phyloP scores from a whole-genome alignment of 2,329 filamentous ascomycete genomes.

The Neofusicoccum cordaticola region DNA sequence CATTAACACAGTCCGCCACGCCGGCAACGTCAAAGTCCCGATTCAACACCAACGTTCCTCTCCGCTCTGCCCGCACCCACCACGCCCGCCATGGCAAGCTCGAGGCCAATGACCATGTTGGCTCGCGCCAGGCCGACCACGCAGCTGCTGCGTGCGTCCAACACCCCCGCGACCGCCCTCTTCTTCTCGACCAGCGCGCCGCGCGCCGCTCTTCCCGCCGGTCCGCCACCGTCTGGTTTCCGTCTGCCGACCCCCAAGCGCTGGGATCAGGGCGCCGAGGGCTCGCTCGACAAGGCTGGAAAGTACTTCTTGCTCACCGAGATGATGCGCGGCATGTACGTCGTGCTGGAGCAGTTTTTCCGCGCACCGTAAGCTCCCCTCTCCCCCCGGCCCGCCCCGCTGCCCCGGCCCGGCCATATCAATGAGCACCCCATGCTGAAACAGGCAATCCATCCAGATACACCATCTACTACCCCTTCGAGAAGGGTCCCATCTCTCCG shows the following conservation, averaged over 20 bases:
- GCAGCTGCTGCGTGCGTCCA: conserved; percentile 37
- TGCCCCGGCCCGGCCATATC: neutral
- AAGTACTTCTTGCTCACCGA: conserved; percentile 96
- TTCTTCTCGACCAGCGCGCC: conserved; percentile 64
- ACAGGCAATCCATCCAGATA: conserved; percentile 59
- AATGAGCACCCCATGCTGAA: neutral
- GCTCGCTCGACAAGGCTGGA: conserved; percentile 75
- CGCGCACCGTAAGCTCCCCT: conserved; percentile 77
- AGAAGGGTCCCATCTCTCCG: conserved; percentile 97
- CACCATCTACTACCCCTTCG: conserved; percentile 98
- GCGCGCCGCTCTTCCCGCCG: conserved; percentile 63
- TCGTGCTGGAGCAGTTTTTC: conserved; percentile 97
- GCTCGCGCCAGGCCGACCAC: conserved; percentile 33
- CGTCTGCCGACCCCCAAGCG: conserved; percentile 68
- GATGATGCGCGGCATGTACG: conserved; percentile 97
- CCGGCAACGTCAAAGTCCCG: conserved; percentile 12
- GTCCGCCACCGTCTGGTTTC: conserved; percentile 78
- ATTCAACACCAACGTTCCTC: conserved; percentile 9
- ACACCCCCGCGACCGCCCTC: conserved; percentile 49
- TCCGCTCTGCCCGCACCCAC: conserved; percentile 17
- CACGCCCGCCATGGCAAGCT: conserved; percentile 44
- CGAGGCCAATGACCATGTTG: conserved; percentile 48
- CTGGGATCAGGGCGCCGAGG: conserved; percentile 80
- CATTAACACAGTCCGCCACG: conserved; percentile 7
- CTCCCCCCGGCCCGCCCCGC: neutral